Evolutionary conservation across 2,329 filamentous ascomycete species (phyloP), one percentile per base, ranked within the genome.

Genomic region (Aspergillus pseudoterreus): DNA sequence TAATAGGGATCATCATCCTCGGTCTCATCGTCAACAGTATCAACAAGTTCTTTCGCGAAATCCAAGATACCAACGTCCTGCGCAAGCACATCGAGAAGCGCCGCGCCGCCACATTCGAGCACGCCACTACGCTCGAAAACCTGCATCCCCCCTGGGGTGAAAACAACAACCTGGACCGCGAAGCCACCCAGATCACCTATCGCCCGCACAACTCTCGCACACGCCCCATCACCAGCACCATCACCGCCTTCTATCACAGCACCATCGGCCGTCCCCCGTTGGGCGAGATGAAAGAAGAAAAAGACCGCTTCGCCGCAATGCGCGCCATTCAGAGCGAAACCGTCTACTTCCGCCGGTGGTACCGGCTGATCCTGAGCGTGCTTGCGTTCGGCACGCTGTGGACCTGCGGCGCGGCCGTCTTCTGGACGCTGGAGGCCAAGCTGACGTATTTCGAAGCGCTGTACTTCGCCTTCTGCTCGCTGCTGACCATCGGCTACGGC

Each of bases 401-500:
- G 91, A 83, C 90, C 32, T 73, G 87, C 0, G 92, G 92, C 3
- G 90, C 90, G 2, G 76, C 84, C 12, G 80, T 94, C 9, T 96
- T 96, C 66, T 86, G 80, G 77, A 62, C 72, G 30, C 75, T 81
- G 0, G 85, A 89, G 60, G 64, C 88, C 58, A 63, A 71, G 8
- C 60, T 78, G 2, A 73, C 76, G 0, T 96, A 95, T 64, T 96
- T 92, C 60, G 77, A 91, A 51, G 82, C 85, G 0, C 78, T 96
- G 41, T 96, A 96, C 71, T 95, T 96, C 65, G 85, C 85, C 59
- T 96, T 94, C 68, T 84, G 90, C 32, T 86, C 85, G 2, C 80
- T 96, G 21, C 78, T 91, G 2, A 96, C 92, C 0, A 88, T 96
- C 35, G 92, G 92, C 1, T 96, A 95, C 61, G 92, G 92, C 3